phyloP scores from a whole-genome alignment of 495 filamentous ascomycete genomes.

The Jackrogersella multiformis region DNA sequence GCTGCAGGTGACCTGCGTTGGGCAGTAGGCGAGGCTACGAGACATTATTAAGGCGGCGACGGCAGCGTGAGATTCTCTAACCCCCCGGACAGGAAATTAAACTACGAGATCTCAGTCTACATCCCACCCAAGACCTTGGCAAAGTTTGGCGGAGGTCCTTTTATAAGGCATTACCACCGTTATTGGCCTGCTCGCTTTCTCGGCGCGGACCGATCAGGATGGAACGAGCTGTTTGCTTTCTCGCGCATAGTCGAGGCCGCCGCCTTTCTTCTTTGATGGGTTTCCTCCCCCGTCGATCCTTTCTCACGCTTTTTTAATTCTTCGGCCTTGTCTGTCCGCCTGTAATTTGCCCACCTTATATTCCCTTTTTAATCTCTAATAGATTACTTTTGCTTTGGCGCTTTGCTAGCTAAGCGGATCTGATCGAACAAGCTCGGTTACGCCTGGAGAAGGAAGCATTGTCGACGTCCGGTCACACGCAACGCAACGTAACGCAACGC shows the following conservation, averaged over 20 bases:
- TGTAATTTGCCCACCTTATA: neutral
- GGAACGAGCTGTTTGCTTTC: slow-evolving; percentile 12
- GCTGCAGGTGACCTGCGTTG: neutral
- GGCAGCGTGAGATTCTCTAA: neutral
- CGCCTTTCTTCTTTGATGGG: slow-evolving; percentile 1
- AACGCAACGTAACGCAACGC: no score
- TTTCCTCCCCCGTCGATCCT: slow-evolving; percentile 20
- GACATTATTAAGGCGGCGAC: neutral
- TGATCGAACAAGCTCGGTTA: no score
- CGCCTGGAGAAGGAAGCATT: no score
- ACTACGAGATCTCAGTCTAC: slow-evolving; percentile 30
- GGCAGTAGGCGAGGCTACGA: slow-evolving; percentile 12
- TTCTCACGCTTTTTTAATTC: neutral
- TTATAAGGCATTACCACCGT: slow-evolving; percentile 8
- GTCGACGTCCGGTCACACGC: no score
- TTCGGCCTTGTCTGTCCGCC: neutral
- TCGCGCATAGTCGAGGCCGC: slow-evolving; percentile 18
- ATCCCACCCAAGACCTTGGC: slow-evolving; percentile 41
- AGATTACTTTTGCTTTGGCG: no score
- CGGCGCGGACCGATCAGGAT: slow-evolving; percentile 34
- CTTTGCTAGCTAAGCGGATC: no score
- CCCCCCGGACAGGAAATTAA: slow-evolving; percentile 25
- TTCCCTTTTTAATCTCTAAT: neutral
- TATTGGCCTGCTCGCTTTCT: slow-evolving; percentile 30
- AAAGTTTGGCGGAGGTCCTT: slow-evolving; percentile 33